Evolutionary conservation across 2,329 filamentous ascomycete species (phyloP).

Genomic region (Berkeleyomyces basicola): DNA sequence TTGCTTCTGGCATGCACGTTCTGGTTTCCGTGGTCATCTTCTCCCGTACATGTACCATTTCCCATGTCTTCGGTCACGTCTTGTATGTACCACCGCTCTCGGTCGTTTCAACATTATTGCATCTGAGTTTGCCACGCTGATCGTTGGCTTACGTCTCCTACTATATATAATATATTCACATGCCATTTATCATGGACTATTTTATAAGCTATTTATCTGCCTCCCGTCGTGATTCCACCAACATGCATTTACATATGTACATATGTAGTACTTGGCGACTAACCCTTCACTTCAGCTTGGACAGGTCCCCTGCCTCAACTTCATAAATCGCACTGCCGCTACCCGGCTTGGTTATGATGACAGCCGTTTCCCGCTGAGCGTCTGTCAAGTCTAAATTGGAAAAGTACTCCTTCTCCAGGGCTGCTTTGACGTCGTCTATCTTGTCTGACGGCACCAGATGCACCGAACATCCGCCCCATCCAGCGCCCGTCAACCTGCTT

Average conservation of each 20-base stretch:
- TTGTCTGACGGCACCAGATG: constrained; percentile 78
- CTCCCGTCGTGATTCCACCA: background rate
- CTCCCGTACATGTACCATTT: background rate
- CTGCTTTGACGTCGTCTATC: constrained; percentile 59
- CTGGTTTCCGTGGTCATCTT: background rate
- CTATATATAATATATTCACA: background rate
- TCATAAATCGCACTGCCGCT: constrained; percentile 36
- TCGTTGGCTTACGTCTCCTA: background rate
- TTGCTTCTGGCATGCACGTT: background rate
- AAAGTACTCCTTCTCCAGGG: constrained; percentile 73
- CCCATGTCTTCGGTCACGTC: background rate
- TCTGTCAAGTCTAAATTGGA: constrained; percentile 33
- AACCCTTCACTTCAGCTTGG: background rate
- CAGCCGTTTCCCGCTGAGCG: constrained; percentile 54
- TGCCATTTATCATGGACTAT: background rate
- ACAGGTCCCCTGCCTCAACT: background rate
- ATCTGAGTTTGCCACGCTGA: background rate
- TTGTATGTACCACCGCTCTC: background rate
- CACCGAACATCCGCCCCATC: constrained; percentile 93
- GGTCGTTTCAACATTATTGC: background rate
- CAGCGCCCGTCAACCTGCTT: constrained; percentile 75
- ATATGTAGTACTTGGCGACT: background rate
- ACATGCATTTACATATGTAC: too few relatives aligned
- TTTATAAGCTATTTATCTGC: background rate
- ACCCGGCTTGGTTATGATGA: constrained; percentile 79